Evolutionary conservation across 768 basidiomycete species (phyloP), one percentile per base, ranked within the genome.

Genomic region (Lactarius deliciosus): DNA sequence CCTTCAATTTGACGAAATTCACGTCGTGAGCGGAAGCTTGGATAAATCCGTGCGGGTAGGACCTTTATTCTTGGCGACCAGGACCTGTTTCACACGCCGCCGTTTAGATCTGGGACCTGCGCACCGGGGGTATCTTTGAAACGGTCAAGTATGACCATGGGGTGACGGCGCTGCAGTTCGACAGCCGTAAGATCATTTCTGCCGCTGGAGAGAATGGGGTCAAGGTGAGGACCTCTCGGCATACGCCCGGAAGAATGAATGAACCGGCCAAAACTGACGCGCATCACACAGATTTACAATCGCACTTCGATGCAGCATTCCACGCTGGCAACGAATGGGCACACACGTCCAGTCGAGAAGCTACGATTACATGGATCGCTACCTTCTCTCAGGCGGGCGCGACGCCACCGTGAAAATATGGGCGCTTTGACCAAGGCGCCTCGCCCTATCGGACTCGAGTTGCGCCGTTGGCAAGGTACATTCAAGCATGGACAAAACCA

Each of bases 311-410:
- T 90, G 81, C 91, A 96, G 73, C 89, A 94, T 67, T 91, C 93
- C 13, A 85, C 89, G 32, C 77, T 99, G 56, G 76, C 83, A 54
- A 93, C 90, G 6, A 98, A 98, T 74, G 97, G 97, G n/a, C 97
- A 99, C 76, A 91, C 85, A 20, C 87, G 85, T 68, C 96, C 96
- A 0, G 90, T 89, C 34, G 92, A 95, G 77, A 85, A 84, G 70
- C 80, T 98, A 68, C 85, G 97, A n/a, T 57, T 98, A 96, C 78
- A 96, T 97, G 89, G 97, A 98, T 77, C 87, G 90, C 57, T 99
- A 97, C 77, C 81, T 98, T 56, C 88, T 92, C 34, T 91, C 92
- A 10, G 97, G 97, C 40, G 94, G 89, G 59, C 85, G 90, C 60
- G 97, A 98, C 77, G 81, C 91, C 22, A 80, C 82, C 58, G 83